Evolutionary conservation across 2,329 filamentous ascomycete species (phyloP).

Genomic region (Hirsutella rhossiliensis): DNA sequence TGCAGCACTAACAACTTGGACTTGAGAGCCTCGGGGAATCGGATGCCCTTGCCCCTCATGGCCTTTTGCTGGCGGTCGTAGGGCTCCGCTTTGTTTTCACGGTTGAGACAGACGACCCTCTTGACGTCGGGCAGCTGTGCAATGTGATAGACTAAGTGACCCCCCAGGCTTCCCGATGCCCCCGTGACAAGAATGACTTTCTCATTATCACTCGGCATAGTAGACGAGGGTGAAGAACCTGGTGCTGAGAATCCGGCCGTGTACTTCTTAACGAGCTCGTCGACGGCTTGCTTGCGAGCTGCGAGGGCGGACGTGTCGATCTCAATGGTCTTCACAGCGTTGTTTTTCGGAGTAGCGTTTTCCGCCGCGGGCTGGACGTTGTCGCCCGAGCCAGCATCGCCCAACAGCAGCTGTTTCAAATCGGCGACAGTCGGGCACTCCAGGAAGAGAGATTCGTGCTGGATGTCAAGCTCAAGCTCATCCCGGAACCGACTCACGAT

Average conservation of each 20-base stretch:
- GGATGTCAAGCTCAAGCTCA: constrained; percentile 41
- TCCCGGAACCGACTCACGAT: constrained; percentile 43
- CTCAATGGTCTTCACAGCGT: neutral
- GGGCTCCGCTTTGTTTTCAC: constrained; percentile 9
- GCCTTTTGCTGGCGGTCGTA: constrained; percentile 1
- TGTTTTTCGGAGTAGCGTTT: neutral
- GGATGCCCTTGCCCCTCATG: constrained; percentile 1
- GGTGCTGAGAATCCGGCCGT: neutral
- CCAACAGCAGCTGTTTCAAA: constrained; percentile 26
- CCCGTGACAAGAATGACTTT: constrained; percentile 23
- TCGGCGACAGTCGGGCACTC: constrained; percentile 40
- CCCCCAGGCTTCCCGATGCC: constrained; percentile 24
- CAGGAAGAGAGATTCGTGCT: constrained; percentile 36
- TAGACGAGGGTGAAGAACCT: neutral
- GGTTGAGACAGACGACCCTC: constrained; percentile 32
- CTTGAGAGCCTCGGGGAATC: neutral
- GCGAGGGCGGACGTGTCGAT: neutral
- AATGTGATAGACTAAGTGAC: constrained; percentile 19
- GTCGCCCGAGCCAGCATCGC: neutral
- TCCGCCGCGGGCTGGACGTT: neutral
- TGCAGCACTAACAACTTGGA: constrained; percentile 2
- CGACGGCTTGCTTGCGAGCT: constrained; percentile 1
- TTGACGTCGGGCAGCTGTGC: constrained; percentile 15
- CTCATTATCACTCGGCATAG: neutral
- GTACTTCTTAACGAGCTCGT: constrained; percentile 1